These are phyloP conservation scores for Pachysandra terminalis DNA, from an alignment of 164 flowering plant genomes.

Conservation along the genomic window DNA sequence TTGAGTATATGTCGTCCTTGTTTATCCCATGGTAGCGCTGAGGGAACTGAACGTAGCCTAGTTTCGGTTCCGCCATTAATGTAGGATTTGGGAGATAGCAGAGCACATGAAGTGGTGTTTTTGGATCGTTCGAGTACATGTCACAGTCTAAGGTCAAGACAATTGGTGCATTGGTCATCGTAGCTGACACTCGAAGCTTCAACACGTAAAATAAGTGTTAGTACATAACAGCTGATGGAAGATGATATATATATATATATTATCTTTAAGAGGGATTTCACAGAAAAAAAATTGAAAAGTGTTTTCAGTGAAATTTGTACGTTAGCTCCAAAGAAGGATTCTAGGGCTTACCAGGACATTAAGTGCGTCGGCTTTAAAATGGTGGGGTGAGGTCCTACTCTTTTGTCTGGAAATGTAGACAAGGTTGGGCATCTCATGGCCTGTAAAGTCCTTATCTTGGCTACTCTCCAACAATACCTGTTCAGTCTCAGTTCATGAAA, in stretches of 20 bases:
- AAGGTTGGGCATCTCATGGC: slow-evolving; percentile 45
- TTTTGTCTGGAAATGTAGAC: slow-evolving; percentile 59
- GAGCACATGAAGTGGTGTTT: slow-evolving; percentile 40
- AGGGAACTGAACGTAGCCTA: slow-evolving; percentile 65
- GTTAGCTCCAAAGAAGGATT: slow-evolving; percentile 48
- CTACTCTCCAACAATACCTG: slow-evolving; percentile 42
- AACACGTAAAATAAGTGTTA: slow-evolving; percentile 15
- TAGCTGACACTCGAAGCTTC: slow-evolving; percentile 61
- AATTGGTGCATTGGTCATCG: slow-evolving; percentile 59
- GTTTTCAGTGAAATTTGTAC: not conserved
- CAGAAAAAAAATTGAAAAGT: no score
- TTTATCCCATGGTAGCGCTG: slow-evolving; percentile 44
- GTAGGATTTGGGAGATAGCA: slow-evolving; percentile 45
- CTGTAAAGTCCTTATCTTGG: slow-evolving; percentile 34
- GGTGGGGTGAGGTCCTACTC: slow-evolving; percentile 33
- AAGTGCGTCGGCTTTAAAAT: slow-evolving; percentile 78
- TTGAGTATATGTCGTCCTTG: slow-evolving; percentile 42
- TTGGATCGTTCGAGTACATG: slow-evolving; percentile 64
- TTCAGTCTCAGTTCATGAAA: slow-evolving; percentile 33
- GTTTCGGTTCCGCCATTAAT: slow-evolving; percentile 10
- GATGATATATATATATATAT: no score
- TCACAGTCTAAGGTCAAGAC: slow-evolving; percentile 59
- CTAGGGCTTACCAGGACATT: slow-evolving; percentile 58
- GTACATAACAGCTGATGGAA: not conserved
- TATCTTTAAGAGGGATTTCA: no score